Percentiles rank a stretch among this genome's conserved stretches.
These are phyloP conservation scores for Fragaria ananassa DNA, from an alignment of 306 rosid species.

Conservation along the genomic window DNA sequence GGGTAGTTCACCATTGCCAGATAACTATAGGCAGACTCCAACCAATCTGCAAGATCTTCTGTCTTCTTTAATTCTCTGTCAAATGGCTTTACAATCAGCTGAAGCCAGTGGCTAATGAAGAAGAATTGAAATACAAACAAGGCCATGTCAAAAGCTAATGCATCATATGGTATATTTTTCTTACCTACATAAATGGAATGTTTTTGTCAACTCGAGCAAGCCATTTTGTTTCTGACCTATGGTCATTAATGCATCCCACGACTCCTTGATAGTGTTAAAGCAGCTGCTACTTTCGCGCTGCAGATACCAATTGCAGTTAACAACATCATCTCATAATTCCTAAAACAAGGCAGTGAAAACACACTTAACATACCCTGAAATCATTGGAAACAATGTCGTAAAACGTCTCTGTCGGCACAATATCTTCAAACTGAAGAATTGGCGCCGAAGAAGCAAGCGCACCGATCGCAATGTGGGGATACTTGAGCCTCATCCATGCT, in stretches of 20 bases:
- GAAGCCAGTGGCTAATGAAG: slow-evolving; percentile 18
- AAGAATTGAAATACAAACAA: slow-evolving; percentile 16
- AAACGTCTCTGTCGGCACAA: slow-evolving; percentile 70
- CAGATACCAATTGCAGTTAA: slow-evolving; percentile 20
- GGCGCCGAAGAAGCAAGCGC: slow-evolving; percentile 93
- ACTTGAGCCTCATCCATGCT: slow-evolving; percentile 94
- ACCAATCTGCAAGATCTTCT: slow-evolving; percentile 53
- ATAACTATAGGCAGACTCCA: slow-evolving; percentile 79
- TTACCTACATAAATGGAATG: slow-evolving; percentile 64
- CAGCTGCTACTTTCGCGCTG: slow-evolving; percentile 75
- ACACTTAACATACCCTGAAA: slow-evolving; percentile 45
- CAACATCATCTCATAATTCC: slow-evolving; percentile 3
- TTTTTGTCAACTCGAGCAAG: slow-evolving; percentile 51
- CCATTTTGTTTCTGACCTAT: slow-evolving; percentile 50
- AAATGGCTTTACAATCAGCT: slow-evolving; percentile 21
- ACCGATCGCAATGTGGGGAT: slow-evolving; percentile 81
- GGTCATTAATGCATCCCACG: slow-evolving; percentile 52
- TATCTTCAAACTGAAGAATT: slow-evolving; percentile 80
- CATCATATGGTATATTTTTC: background rate
- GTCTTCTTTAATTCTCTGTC: slow-evolving; percentile 45
- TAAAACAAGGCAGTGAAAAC: slow-evolving; percentile 6
- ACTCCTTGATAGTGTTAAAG: slow-evolving; percentile 66
- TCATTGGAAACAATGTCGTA: slow-evolving; percentile 69
- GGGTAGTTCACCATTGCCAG: slow-evolving; percentile 90
- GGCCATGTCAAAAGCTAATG: background rate